phyloP scores from a whole-genome alignment of 2,329 filamentous ascomycete genomes.

The Fusarium tjaetaba region DNA sequence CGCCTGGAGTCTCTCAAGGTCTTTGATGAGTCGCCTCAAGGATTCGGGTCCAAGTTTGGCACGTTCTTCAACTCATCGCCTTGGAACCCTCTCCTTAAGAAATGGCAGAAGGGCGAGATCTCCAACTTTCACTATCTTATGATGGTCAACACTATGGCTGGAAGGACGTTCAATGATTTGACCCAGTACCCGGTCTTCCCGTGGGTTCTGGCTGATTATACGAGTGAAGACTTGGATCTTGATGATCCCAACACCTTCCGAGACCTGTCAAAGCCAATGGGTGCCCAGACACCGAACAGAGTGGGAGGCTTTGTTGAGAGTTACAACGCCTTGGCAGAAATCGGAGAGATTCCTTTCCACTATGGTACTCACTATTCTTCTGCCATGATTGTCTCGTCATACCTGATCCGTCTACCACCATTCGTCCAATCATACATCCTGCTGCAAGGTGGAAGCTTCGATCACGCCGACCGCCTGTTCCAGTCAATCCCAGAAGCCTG shows the following conservation, averaged over 20 bases:
- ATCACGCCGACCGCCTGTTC: conserved; percentile 94
- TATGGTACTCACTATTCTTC: conserved; percentile 99
- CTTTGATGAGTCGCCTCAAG: conserved; percentile 66
- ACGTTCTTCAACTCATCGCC: conserved; percentile 88
- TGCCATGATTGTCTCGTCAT: conserved; percentile 98
- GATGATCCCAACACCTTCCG: conserved; percentile 86
- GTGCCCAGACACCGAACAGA: conserved; percentile 81
- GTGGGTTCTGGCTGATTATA: conserved; percentile 96
- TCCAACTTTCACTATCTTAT: conserved; percentile 99
- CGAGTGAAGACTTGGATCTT: conserved; percentile 89
- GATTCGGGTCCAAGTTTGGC: conserved; percentile 87
- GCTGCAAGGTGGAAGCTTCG: conserved; percentile 94
- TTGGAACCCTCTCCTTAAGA: conserved; percentile 84
- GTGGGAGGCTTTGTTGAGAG: conserved; percentile 84
- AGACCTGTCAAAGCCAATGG: conserved; percentile 95
- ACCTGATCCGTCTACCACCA: conserved; percentile 91
- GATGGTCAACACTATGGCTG: conserved; percentile 97
- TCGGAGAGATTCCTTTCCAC: conserved; percentile 93
- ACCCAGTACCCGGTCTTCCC: conserved; percentile 99
- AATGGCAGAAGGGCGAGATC: conserved; percentile 93
- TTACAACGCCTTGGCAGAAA: conserved; percentile 89
- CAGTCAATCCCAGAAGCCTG: conserved; percentile 92
- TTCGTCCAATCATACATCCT: conserved; percentile 96
- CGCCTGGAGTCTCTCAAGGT: conserved; percentile 84
- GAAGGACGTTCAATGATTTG: conserved; percentile 95